Conservation (phyloP, 2,329 filamentous ascomycete genomes). For the Teratosphaeria nubilosa region DNA sequence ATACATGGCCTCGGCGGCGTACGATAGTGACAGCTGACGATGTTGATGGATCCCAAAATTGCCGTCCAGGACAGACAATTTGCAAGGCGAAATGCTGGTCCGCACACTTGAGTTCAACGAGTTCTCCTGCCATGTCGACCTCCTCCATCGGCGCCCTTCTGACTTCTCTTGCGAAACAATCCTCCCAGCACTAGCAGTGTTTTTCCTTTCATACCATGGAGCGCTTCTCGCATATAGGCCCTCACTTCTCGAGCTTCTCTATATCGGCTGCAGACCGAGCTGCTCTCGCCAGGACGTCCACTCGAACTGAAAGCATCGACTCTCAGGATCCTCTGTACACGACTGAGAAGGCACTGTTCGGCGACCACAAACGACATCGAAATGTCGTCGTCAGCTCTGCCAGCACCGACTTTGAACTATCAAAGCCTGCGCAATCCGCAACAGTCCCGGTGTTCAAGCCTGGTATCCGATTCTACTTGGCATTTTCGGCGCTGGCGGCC, state of each 20-base stretch:
- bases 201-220: neutral
- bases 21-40: neutral
- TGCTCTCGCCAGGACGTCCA: neutral
- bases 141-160: neutral
- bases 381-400: neutral
- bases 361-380: neutral
- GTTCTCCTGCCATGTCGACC: neutral
- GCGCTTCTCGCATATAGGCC: neutral
- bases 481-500: constrained; percentile 1
- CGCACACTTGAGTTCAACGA: neutral
- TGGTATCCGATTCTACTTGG: constrained; percentile 4
- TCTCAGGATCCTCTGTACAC: neutral
- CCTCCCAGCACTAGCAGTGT: neutral
- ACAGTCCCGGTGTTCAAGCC: neutral
- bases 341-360: neutral
- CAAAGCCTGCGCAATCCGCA: neutral
- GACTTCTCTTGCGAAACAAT: neutral
- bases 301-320: neutral
- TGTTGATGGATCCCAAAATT: neutral
- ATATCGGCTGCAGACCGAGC: neutral
- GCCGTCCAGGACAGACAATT: neutral
- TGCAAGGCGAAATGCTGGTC: neutral
- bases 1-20: neutral
- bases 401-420: neutral
- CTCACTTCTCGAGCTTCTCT: neutral